Evolutionary conservation across 164 flowering plant species (phyloP).

Genomic region (Protea cynaroides): DNA sequence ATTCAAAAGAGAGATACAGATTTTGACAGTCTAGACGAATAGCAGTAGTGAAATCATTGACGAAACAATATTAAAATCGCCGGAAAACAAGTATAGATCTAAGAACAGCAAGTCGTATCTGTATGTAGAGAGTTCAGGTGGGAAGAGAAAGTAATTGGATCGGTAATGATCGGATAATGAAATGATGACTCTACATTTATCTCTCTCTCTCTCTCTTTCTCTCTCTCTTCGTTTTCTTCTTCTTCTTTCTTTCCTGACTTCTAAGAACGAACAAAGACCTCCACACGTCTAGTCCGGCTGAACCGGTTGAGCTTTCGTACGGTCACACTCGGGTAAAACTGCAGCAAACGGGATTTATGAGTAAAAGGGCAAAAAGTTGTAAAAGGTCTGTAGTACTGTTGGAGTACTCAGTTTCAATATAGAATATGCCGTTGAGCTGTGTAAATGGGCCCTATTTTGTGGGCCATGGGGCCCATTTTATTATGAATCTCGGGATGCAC

Average conservation of each 20-base stretch:
- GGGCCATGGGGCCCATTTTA: no score
- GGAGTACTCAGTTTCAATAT: no score
- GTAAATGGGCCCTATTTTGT: no score
- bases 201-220: neutral
- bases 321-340: no score
- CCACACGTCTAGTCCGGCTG: slow-evolving; percentile 1
- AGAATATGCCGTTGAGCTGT: no score
- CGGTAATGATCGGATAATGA: slow-evolving; percentile 7
- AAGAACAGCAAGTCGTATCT: neutral
- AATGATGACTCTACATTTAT: neutral
- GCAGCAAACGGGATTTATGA: no score
- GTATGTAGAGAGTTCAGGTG: neutral
- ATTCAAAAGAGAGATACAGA: neutral
- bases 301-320: neutral
- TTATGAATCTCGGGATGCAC: no score
- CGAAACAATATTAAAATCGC: neutral
- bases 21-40: neutral
- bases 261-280: neutral
- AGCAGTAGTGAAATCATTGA: neutral
- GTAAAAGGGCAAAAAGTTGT: no score
- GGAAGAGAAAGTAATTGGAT: neutral
- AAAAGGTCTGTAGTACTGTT: no score
- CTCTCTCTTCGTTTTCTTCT: slow-evolving; percentile 7
- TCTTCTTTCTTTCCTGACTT: neutral
- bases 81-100: neutral